phyloP scores from a whole-genome alignment of 148 eudicot species.

The Silene latifolia region DNA sequence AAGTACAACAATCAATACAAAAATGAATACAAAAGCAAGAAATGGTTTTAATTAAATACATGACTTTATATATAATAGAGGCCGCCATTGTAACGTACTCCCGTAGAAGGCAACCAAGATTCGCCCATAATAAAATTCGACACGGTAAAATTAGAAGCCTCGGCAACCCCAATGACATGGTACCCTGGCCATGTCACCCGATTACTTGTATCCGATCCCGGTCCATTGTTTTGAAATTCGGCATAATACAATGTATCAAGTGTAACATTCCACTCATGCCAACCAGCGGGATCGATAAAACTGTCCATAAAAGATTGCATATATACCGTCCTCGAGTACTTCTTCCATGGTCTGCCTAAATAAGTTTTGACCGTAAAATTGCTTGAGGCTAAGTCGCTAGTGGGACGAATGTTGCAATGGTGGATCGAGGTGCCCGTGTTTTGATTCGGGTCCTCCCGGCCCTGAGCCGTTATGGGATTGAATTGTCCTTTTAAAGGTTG shows the following conservation, averaged over 20 bases:
- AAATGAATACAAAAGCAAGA: too few relatives aligned
- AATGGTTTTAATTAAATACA: too few relatives aligned
- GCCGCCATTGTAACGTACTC: constrained; percentile 23
- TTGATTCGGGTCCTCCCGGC: constrained; percentile 31
- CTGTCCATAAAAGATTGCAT: constrained; percentile 22
- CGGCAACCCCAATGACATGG: constrained; percentile 4
- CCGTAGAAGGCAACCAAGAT: constrained; percentile 27
- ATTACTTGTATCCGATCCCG: constrained; percentile 20
- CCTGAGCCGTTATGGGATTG: constrained; percentile 32
- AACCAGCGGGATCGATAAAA: constrained; percentile 18
- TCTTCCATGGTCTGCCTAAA: constrained; percentile 28
- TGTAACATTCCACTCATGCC: constrained; percentile 22
- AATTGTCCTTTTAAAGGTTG: constrained; percentile 22
- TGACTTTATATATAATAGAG: constrained; percentile 1
- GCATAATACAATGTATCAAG: constrained; percentile 23
- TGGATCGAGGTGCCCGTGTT: constrained; percentile 32
- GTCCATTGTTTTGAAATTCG: constrained; percentile 24
- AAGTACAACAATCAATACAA: too few relatives aligned
- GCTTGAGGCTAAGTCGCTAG: constrained; percentile 19
- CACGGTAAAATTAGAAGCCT: constrained; percentile 27
- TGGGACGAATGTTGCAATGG: constrained; percentile 19
- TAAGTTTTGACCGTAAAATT: constrained; percentile 12
- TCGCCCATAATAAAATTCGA: constrained; percentile 28
- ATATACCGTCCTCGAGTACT: constrained; percentile 25
- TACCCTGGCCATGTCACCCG: constrained; percentile 24